Evolutionary conservation across 768 basidiomycete genomes (phyloP), one percentile per base, ranked within the genome.

Genomic region (Tulasnella sp.): DNA sequence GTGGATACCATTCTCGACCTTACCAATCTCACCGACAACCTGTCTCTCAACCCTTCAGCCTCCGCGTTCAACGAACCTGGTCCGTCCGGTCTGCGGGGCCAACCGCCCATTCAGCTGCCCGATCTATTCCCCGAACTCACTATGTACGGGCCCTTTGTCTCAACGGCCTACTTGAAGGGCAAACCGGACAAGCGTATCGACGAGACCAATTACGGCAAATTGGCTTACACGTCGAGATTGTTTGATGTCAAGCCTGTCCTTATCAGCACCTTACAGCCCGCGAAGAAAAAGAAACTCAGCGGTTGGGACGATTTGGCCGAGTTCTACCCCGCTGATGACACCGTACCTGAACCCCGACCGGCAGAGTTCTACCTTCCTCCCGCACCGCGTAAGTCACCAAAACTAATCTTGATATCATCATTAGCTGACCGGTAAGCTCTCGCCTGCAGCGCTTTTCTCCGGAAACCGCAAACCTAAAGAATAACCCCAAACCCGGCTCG

Each of bases 231-330:
- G 62, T 89, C 88, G 32, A 83, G 85, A 72, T 89, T 96, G 78
- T 92, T 97, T 89, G 83, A 87, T 70, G 82, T 84, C 40, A 92
- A 90, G 78, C 93, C 94, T 1, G 90, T 94, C 1, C 84, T 99
- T 34, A 83, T 98, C 39, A 89, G 93, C 11, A 86, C 94, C 62
- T 81, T 98, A 40, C 85, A 93, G 75, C 97, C 96, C 6, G 86
- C 90, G 5, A 89, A 85, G 77, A 88, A 89, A 74, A 89, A 88
- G 83, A 86, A 84, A 74, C 82, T 87, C 63, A 90, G 85, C 0
- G 81, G 81, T 44, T 92, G 90, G 88, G 77, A 85, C 34, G 83
- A 86, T 74, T 82, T 89, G 39, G 90, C 74, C 22, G 78, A 79
- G 29, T 78, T 71, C 12, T 75, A 69, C 62, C 76, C 73, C 3